Evolutionary conservation across 345 rosid species (phyloP).

Genomic region (Hypericum androsaemum): DNA sequence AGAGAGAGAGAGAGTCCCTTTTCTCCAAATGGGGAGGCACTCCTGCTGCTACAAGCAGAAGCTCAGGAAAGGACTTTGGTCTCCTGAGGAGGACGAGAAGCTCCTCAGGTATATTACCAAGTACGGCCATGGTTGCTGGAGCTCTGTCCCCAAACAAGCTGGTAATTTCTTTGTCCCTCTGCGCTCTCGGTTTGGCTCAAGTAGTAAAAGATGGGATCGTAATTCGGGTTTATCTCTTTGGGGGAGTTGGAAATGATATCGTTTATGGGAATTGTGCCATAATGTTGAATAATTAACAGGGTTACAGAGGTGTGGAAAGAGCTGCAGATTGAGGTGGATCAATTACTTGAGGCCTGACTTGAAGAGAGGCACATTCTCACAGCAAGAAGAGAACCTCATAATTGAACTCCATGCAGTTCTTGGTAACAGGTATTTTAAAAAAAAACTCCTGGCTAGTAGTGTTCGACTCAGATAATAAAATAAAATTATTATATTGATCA

Average conservation of each 20-base stretch:
- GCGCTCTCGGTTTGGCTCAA: background rate
- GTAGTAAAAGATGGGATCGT: no score
- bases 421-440: background rate
- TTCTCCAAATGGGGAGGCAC: slow-evolving; percentile 3
- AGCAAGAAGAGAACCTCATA: slow-evolving; percentile 1
- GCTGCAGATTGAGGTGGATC: slow-evolving; percentile 3
- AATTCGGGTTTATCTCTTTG: no score
- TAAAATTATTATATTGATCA: background rate
- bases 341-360: slow-evolving; percentile 4
- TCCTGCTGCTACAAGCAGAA: slow-evolving; percentile 7
- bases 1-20: no score
- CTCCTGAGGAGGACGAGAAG: slow-evolving; percentile 6
- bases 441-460: background rate
- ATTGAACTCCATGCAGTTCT: slow-evolving; percentile 2
- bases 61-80: slow-evolving; percentile 2
- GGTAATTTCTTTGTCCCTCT: background rate
- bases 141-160: slow-evolving; percentile 8
- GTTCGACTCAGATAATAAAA: background rate
- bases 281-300: background rate
- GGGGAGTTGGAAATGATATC: background rate
- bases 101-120: slow-evolving; percentile 3
- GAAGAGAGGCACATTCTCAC: slow-evolving; percentile 5
- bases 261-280: background rate
- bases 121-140: slow-evolving; percentile 6
- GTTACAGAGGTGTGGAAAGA: slow-evolving; percentile 3